Conservation (phyloP, 495 filamentous ascomycete genomes). For the Darksidea phi region DNA sequence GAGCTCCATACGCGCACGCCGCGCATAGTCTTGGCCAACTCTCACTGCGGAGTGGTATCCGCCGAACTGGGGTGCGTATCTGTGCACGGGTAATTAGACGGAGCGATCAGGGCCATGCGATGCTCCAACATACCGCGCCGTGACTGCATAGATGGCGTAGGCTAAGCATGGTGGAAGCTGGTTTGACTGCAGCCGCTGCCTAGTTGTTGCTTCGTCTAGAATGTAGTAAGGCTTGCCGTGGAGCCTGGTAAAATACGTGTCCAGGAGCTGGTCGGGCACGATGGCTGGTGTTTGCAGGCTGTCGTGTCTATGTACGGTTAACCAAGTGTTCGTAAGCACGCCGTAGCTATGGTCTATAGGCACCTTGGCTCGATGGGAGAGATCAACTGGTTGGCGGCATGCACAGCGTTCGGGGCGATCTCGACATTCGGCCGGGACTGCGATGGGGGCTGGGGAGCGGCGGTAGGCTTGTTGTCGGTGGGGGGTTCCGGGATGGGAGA, state of each 20-base stretch:
- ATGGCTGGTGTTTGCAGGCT: conserved; percentile 34
- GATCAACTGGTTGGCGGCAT: conserved; percentile 26
- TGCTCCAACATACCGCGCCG: conserved; percentile 56
- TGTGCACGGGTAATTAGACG: conserved; percentile 39
- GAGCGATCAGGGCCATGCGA: conserved; percentile 6
- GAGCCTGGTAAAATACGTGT: conserved; percentile 72
- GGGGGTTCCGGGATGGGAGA: conserved; percentile 8
- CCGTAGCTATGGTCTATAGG: conserved; percentile 7
- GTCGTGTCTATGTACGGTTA: conserved; percentile 11
- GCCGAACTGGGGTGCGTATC: conserved; percentile 62
- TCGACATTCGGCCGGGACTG: conserved; percentile 28
- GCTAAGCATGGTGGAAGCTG: conserved; percentile 63
- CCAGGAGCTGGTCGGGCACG: conserved; percentile 56
- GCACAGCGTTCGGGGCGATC: conserved; percentile 25
- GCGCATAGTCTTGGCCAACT: conserved; percentile 65
- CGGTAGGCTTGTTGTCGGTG: conserved; percentile 18
- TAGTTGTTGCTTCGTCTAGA: conserved; percentile 67
- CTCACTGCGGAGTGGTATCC: conserved; percentile 59
- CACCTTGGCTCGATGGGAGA: conserved; percentile 36
- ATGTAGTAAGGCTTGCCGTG: conserved; percentile 79
- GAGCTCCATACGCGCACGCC: conserved; percentile 63
- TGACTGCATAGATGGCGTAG: conserved; percentile 72
- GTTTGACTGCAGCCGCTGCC: conserved; percentile 64
- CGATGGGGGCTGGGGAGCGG: neutral
- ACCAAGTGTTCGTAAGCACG: conserved; percentile 9